phyloP scores from a whole-genome alignment of 495 filamentous ascomycete species.

The Wilcoxina mikolae region DNA sequence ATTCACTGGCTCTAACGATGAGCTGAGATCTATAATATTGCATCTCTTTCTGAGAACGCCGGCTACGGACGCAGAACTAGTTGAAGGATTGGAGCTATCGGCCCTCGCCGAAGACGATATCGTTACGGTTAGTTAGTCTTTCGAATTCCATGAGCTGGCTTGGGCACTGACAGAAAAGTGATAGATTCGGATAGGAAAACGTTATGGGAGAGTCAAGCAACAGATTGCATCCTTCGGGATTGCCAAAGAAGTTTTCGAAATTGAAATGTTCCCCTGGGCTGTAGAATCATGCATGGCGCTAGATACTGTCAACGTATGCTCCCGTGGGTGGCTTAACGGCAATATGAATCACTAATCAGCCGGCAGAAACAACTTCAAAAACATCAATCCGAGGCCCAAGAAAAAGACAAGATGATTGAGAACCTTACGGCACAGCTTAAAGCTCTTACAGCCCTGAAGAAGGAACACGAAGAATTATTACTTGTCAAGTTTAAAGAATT shows the following conservation, averaged over 20 bases:
- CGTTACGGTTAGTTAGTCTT: not conserved
- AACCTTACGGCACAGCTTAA: slow-evolving; percentile 36
- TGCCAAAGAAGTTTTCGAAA: slow-evolving; percentile 19
- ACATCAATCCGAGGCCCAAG: not conserved
- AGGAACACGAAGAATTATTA: slow-evolving; percentile 30
- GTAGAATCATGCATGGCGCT: slow-evolving; percentile 18
- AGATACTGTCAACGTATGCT: not conserved
- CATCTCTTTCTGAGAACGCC: not conserved
- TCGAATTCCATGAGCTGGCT: too few species aligned
- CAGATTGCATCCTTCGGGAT: slow-evolving; percentile 21
- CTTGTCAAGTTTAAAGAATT: slow-evolving; percentile 27
- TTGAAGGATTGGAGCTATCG: not conserved
- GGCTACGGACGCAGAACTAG: not conserved
- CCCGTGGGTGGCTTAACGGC: not conserved
- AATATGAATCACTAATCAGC: not conserved
- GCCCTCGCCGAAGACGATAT: not conserved
- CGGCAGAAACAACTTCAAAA: not conserved
- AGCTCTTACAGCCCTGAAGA: slow-evolving; percentile 36
- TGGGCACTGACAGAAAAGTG: not conserved
- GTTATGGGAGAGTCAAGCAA: slow-evolving; percentile 25
- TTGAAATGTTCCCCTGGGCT: slow-evolving; percentile 21
- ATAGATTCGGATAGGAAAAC: slow-evolving; percentile 17
- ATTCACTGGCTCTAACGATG: not conserved
- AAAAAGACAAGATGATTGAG: slow-evolving; percentile 30
- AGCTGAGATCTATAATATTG: not conserved